Conservation (phyloP, 2,329 filamentous ascomycete genomes). For the Botrytis paeoniae region DNA sequence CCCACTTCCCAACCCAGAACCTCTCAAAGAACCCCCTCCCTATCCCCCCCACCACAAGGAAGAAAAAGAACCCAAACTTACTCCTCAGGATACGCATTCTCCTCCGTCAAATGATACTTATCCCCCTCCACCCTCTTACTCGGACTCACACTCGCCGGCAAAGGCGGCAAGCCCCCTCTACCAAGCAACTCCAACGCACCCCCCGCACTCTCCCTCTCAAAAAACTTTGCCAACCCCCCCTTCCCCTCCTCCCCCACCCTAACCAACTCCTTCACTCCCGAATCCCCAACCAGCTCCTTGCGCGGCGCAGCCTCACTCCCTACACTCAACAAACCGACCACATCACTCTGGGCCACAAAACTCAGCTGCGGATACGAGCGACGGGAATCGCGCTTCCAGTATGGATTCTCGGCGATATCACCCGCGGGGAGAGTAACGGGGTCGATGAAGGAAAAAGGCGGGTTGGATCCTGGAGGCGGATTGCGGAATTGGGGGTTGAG, state of each 20-base stretch:
- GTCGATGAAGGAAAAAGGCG: constrained; percentile 73
- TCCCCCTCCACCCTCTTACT: constrained; percentile 56
- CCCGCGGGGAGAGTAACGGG: constrained; percentile 79
- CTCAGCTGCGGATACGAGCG: constrained; percentile 78
- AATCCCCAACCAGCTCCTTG: constrained; percentile 76
- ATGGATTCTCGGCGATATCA: constrained; percentile 87
- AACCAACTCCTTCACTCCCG: constrained; percentile 70
- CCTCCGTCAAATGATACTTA: constrained; percentile 61
- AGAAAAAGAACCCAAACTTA: constrained; percentile 45
- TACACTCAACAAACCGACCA: constrained; percentile 78
- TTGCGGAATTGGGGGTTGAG: constrained; percentile 90
- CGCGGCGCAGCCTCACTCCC: constrained; percentile 80
- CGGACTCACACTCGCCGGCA: constrained; percentile 61
- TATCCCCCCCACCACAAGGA: not conserved
- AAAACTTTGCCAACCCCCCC: constrained; percentile 68
- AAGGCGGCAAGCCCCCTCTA: constrained; percentile 78
- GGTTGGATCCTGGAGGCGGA: constrained; percentile 71
- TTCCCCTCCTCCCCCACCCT: constrained; percentile 72
- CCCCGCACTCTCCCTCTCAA: constrained; percentile 57
- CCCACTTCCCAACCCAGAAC: not conserved
- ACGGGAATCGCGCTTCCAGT: constrained; percentile 92
- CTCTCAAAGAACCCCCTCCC: not conserved
- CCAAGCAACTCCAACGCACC: constrained; percentile 59
- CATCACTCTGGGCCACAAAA: constrained; percentile 78
- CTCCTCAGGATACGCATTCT: constrained; percentile 69